Conservation (phyloP, 495 filamentous ascomycete species). For the Hypoxylon cercidicola region DNA sequence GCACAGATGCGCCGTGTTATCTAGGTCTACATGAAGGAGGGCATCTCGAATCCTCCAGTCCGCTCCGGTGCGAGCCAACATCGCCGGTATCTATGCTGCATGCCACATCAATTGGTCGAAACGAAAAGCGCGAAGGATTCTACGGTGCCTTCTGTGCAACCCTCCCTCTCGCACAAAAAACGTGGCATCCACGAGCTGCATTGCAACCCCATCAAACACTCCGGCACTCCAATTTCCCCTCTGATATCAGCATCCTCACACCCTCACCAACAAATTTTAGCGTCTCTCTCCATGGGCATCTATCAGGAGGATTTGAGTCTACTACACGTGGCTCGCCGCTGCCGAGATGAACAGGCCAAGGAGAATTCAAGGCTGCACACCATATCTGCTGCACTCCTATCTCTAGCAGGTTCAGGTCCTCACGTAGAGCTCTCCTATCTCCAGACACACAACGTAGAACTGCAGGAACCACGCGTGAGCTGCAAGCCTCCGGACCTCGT, state of each 20-base stretch:
- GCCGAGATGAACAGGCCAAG: constrained; percentile 9
- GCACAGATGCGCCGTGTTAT: constrained; percentile 17
- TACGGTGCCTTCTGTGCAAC: constrained; percentile 24
- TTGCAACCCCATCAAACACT: constrained; percentile 35
- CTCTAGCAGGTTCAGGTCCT: constrained; percentile 7
- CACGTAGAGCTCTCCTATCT: constrained; percentile 1
- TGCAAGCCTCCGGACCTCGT: constrained; percentile 21
- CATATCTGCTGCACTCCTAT: constrained; percentile 28
- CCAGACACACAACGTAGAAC: background rate
- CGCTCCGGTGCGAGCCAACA: constrained; percentile 10
- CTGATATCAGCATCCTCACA: constrained; percentile 39
- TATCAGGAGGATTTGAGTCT: constrained; percentile 9
- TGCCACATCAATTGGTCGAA: constrained; percentile 16
- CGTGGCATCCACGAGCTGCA: constrained; percentile 41
- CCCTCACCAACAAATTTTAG: constrained; percentile 17
- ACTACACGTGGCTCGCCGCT: constrained; percentile 3
- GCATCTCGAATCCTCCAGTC: constrained; percentile 29
- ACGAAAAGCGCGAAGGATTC: constrained; percentile 28
- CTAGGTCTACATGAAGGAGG: constrained; percentile 5
- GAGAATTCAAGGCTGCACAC: constrained; percentile 1
- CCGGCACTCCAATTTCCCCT: constrained; percentile 39
- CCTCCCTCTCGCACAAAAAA: constrained; percentile 35
- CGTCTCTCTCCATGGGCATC: background rate
- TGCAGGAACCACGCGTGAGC: constrained; percentile 13
- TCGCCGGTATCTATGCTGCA: constrained; percentile 13